Conservation (phyloP, 768 basidiomycete genomes). For the Tricholoma hemisulphureum region DNA sequence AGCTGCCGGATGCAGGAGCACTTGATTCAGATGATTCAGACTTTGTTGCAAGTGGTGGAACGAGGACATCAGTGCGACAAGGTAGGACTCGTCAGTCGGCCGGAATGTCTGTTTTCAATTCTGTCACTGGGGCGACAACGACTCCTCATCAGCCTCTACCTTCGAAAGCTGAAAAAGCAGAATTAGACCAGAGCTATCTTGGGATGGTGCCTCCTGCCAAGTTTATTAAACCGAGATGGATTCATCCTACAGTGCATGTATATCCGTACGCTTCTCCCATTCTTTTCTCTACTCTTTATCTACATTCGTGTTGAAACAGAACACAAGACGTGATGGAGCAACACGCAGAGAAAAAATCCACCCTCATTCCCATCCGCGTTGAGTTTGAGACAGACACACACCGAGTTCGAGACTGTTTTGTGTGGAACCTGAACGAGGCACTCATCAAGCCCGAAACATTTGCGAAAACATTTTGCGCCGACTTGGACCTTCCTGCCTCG, state of each 20-base stretch:
- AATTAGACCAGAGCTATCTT: conserved; percentile 85
- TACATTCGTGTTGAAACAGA: conserved; percentile 38
- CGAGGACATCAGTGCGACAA: conserved; percentile 55
- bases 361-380: conserved; percentile 88
- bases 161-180: conserved; percentile 48
- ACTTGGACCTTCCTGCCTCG: conserved; percentile 70
- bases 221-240: conserved; percentile 63
- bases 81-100: conserved; percentile 40
- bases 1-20: conserved; percentile 76
- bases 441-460: conserved; percentile 84
- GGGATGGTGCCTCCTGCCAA: conserved; percentile 81
- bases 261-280: conserved; percentile 61
- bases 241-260: conserved; percentile 61
- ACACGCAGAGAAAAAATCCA: conserved; percentile 51
- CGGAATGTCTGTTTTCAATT: conserved; percentile 56
- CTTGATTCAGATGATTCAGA: conserved; percentile 85
- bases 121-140: conserved; percentile 43
- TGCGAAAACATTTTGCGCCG: conserved; percentile 82
- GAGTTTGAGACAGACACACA: conserved; percentile 93
- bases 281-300: conserved; percentile 1
- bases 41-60: conserved; percentile 64
- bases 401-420: conserved; percentile 90
- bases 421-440: conserved; percentile 93
- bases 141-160: conserved; percentile 37
- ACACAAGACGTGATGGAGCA: conserved; percentile 60